Conservation (phyloP, 805 yeast species). For the Torulaspora delbrueckii region DNA sequence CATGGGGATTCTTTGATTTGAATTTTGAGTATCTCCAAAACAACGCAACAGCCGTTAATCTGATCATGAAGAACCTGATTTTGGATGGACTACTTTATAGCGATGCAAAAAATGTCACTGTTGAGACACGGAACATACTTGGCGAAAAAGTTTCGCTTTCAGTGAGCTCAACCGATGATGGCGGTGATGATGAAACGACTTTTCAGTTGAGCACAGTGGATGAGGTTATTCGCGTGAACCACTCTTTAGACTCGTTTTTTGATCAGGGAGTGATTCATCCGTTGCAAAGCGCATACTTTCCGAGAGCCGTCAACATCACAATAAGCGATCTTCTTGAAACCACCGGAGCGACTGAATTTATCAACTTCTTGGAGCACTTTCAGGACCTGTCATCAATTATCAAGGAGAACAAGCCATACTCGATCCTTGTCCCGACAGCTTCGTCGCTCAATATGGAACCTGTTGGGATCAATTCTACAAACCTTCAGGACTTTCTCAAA, state of each 20-base stretch:
- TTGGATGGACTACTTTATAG: constrained; percentile 64
- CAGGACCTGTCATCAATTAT: constrained; percentile 44
- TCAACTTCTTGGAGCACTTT: constrained; percentile 43
- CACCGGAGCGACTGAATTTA: constrained; percentile 45
- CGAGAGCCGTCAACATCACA: constrained; percentile 49
- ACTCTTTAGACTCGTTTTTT: constrained; percentile 63
- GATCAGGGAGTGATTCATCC: constrained; percentile 84
- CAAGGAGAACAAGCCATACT: constrained; percentile 40
- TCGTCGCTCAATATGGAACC: constrained; percentile 51
- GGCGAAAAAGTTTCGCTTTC: constrained; percentile 23
- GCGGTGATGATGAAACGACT: constrained; percentile 1
- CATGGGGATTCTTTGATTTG: constrained; percentile 65
- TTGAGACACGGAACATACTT: constrained; percentile 32
- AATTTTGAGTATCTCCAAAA: constrained; percentile 52
- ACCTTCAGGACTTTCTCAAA: constrained; percentile 51
- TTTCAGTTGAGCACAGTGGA: constrained; percentile 20
- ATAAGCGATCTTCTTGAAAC: constrained; percentile 52
- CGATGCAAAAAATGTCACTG: constrained; percentile 41
- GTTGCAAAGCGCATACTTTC: constrained; percentile 51
- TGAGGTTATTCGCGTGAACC: constrained; percentile 21
- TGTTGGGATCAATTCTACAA: constrained; percentile 40
- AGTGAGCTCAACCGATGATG: constrained; percentile 11
- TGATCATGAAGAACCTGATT: constrained; percentile 53
- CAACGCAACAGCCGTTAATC: constrained; percentile 48
- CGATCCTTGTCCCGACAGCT: constrained; percentile 69